A percentile compares a stretch with the other conserved stretches of the same genome.
These are phyloP conservation scores for Fraxinus excelsior DNA, from an alignment of 257 asterid species.

Conservation along the genomic window DNA sequence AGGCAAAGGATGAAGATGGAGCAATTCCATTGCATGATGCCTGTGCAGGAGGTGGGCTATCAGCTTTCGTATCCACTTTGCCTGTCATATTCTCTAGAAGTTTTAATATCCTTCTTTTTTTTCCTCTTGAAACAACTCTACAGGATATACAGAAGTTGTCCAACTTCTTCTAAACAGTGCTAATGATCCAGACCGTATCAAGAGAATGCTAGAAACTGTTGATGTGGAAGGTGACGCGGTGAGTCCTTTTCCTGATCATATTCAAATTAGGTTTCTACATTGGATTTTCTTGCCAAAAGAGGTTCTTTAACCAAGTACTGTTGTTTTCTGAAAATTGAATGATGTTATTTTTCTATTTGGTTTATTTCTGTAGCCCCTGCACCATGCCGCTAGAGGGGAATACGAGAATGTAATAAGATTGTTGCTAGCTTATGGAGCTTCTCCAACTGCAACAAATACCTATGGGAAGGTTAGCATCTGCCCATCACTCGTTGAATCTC, in stretches of 20 bases:
- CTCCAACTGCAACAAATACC: slow-evolving; percentile 49
- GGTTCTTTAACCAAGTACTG: neutral
- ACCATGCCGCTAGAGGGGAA: slow-evolving; percentile 91
- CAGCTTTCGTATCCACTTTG: neutral
- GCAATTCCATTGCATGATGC: slow-evolving; percentile 90
- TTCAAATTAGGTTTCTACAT: neutral
- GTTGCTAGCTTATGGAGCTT: slow-evolving; percentile 67
- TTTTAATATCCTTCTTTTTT: neutral
- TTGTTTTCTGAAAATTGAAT: slow-evolving; percentile 3
- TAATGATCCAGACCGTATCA: slow-evolving; percentile 49
- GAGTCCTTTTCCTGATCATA: slow-evolving; percentile 25
- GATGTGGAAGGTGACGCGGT: slow-evolving; percentile 88
- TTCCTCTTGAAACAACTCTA: slow-evolving; percentile 18
- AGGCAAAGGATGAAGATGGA: slow-evolving; percentile 76
- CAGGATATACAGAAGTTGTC: slow-evolving; percentile 70
- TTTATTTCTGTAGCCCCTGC: slow-evolving; percentile 62
- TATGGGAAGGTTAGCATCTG: slow-evolving; percentile 58
- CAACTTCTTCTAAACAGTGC: slow-evolving; percentile 52
- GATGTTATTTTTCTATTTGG: slow-evolving; percentile 4
- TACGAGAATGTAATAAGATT: slow-evolving; percentile 48
- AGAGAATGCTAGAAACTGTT: slow-evolving; percentile 68
- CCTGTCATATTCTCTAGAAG: neutral
- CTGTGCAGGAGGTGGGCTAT: slow-evolving; percentile 74
- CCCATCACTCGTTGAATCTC: neutral
- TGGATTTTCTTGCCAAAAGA: neutral